Evolutionary conservation across 345 rosid species (phyloP).

Genomic region (Nasturtium officinale): DNA sequence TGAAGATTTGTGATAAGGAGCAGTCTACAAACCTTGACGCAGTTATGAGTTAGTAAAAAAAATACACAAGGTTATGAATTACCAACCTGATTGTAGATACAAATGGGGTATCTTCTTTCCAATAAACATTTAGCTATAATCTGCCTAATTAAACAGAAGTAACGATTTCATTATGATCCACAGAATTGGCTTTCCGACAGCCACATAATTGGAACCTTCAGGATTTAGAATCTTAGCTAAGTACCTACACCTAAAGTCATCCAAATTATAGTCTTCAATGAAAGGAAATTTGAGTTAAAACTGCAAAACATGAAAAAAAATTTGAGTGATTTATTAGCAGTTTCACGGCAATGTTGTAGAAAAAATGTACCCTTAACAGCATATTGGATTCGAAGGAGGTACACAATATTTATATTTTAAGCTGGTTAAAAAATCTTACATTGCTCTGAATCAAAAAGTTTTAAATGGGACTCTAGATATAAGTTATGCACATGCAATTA

Average conservation of each 20-base stretch:
- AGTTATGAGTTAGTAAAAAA: slow-evolving; percentile 30
- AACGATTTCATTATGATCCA: slow-evolving; percentile 13
- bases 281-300: no score
- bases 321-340: no score
- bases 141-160: slow-evolving; percentile 49
- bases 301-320: no score
- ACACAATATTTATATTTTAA: no score
- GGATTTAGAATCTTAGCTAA: slow-evolving; percentile 47
- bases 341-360: no score
- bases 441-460: no score
- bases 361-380: no score
- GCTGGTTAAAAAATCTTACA: no score
- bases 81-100: slow-evolving; percentile 74
- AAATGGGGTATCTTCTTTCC: slow-evolving; percentile 91
- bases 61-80: slow-evolving; percentile 3
- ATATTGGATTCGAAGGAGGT: no score
- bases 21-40: slow-evolving; percentile 66
- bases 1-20: slow-evolving; percentile 9
- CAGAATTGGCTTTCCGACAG: slow-evolving; percentile 47
- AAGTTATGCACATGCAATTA: no score
- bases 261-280: not conserved
- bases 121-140: slow-evolving; percentile 85
- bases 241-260: slow-evolving; percentile 41
- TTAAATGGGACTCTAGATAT: no score
- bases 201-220: slow-evolving; percentile 50